Evolutionary conservation across 1,284 basidiomycete species (phyloP).

Genomic region (Tylopilus sp.): DNA sequence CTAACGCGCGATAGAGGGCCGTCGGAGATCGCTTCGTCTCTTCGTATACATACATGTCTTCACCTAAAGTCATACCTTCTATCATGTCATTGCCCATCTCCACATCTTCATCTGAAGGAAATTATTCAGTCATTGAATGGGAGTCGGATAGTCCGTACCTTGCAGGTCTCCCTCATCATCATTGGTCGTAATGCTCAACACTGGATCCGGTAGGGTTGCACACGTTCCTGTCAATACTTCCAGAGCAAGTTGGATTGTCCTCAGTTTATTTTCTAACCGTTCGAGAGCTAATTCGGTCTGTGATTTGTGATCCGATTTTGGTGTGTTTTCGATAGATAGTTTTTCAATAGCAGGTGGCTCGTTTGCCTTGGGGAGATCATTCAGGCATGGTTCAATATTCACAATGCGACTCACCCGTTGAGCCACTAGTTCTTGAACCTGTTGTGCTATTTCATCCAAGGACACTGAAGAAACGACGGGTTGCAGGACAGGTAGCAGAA

Average conservation of each 20-base stretch:
- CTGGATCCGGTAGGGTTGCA: constrained; percentile 80
- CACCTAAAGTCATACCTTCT: constrained; percentile 35
- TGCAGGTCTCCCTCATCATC: constrained; percentile 43
- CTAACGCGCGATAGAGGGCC: constrained; percentile 49
- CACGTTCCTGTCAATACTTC: constrained; percentile 87
- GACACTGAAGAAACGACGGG: constrained; percentile 67
- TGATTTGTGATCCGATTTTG: constrained; percentile 73
- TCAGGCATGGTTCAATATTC: constrained; percentile 3
- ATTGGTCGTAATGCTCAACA: constrained; percentile 34
- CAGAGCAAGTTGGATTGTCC: constrained; percentile 75
- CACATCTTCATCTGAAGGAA: constrained; percentile 20
- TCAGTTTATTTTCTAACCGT: constrained; percentile 68
- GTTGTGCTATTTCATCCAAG: constrained; percentile 51
- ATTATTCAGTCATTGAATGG: neutral
- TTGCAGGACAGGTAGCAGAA: constrained; percentile 72
- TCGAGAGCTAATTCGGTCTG: constrained; percentile 68
- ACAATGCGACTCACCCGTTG: constrained; percentile 45
- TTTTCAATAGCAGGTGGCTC: constrained; percentile 55
- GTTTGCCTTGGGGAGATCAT: constrained; percentile 35
- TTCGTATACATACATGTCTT: constrained; percentile 17
- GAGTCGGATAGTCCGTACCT: constrained; percentile 14
- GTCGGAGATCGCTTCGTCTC: constrained; percentile 29
- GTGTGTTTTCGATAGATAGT: constrained; percentile 57
- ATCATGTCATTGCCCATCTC: constrained; percentile 41
- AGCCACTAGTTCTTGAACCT: constrained; percentile 55